phyloP scores from a whole-genome alignment of 78 protist genomes.

The Diacronema lutheri region DNA sequence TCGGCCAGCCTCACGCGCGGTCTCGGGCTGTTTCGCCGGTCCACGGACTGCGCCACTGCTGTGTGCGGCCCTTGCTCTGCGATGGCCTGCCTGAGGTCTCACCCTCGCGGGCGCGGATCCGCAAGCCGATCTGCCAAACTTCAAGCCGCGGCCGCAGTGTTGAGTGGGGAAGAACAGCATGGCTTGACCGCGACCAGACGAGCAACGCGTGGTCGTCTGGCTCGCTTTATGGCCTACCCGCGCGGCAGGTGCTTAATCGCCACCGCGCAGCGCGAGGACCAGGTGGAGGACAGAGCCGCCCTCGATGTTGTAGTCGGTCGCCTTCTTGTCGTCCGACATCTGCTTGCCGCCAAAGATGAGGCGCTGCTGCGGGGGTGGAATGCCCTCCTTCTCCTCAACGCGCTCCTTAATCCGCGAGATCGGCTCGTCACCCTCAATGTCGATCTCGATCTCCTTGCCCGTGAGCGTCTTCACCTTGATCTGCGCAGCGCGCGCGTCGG shows the following conservation, averaged over 20 bases:
- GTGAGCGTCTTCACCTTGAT: conserved; percentile 42
- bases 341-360: conserved; percentile 63
- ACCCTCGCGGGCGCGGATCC: too few species aligned
- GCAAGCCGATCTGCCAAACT: too few species aligned
- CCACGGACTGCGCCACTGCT: too few species aligned
- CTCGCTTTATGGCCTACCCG: too few species aligned
- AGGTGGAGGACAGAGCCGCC: conserved; percentile 55
- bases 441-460: conserved; percentile 55
- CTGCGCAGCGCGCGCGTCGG: neutral
- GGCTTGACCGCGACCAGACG: too few species aligned
- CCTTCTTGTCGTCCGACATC: conserved; percentile 50
- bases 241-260: neutral
- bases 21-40: too few species aligned
- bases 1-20: too few species aligned
- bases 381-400: conserved; percentile 62
- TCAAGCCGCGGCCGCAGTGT: too few species aligned
- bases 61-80: too few species aligned
- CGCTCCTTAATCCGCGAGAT: conserved; percentile 41
- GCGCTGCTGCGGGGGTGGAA: conserved; percentile 61
- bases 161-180: too few species aligned
- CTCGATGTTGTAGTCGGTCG: conserved; percentile 47
- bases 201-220: too few species aligned
- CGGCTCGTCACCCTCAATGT: conserved; percentile 41
- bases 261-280: conserved; percentile 57
- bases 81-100: too few species aligned